These are phyloP conservation scores for Metschnikowia cerradonensis DNA, from an alignment of 805 yeast species.

Conservation along the genomic window DNA sequence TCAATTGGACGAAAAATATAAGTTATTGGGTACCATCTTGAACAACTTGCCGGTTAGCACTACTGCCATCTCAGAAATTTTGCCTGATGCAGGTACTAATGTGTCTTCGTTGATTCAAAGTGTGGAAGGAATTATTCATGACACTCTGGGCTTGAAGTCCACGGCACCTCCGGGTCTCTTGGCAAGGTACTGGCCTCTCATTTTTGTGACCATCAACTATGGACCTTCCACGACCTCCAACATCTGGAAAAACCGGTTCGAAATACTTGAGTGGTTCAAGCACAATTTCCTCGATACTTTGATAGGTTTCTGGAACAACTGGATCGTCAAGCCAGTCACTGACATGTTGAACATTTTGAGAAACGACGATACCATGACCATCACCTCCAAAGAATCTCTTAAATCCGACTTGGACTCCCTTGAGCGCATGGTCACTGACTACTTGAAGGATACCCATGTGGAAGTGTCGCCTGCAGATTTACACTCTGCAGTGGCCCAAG, in stretches of 20 bases:
- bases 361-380: conserved; percentile 73
- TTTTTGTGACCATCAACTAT: conserved; percentile 38
- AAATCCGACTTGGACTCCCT: conserved; percentile 74
- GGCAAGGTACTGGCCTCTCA: conserved; percentile 62
- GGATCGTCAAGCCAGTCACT: conserved; percentile 75
- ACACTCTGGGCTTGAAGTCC: neutral
- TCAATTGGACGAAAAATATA: conserved; percentile 23
- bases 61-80: conserved; percentile 4
- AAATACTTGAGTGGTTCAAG: conserved; percentile 53
- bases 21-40: conserved; percentile 23
- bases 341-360: conserved; percentile 77
- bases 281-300: conserved; percentile 61
- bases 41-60: conserved; percentile 15
- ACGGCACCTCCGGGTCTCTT: conserved; percentile 14
- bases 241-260: conserved; percentile 48
- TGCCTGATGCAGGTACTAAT: conserved; percentile 2
- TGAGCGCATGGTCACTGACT: conserved; percentile 84
- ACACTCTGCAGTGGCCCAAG: conserved; percentile 52
- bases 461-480: conserved; percentile 27
- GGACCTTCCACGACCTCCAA: conserved; percentile 50
- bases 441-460: conserved; percentile 37
- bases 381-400: conserved; percentile 75
- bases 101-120: conserved; percentile 4
- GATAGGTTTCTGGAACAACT: conserved; percentile 66
- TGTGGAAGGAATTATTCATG: conserved; percentile 7